phyloP scores from a whole-genome alignment of 768 basidiomycete genomes.

The Sporobolomyces roseus region DNA sequence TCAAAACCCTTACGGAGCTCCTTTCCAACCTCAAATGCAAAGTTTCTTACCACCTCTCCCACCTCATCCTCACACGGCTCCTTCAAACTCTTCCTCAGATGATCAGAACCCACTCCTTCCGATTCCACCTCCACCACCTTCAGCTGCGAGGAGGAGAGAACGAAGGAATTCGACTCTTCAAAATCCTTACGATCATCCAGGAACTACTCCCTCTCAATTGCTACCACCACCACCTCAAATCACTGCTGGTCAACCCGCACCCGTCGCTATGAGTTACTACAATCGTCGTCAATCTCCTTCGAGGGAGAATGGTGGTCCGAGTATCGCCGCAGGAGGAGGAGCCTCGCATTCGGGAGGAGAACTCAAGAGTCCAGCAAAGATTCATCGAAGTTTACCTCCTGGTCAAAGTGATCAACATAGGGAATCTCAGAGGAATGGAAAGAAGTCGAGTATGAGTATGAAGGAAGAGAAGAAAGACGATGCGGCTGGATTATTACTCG shows the following conservation, averaged over 20 bases:
- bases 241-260: conserved; percentile 23
- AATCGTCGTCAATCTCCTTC: conserved; percentile 12
- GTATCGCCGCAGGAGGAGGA: background rate
- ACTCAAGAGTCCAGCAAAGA: too few species aligned
- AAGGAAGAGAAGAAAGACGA: conserved; percentile 9
- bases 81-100: background rate
- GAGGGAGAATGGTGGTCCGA: background rate
- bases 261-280: conserved; percentile 31
- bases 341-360: background rate
- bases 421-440: too few species aligned
- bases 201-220: too few species aligned
- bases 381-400: too few species aligned
- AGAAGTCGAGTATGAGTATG: too few species aligned
- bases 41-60: background rate
- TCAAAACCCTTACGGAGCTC: background rate
- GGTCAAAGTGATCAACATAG: too few species aligned
- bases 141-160: conserved; percentile 5
- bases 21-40: background rate
- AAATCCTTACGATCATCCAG: too few species aligned
- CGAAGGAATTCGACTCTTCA: background rate
- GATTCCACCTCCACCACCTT: background rate
- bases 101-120: too few species aligned
- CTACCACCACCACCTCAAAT: background rate
- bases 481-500: conserved; percentile 30
- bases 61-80: background rate